These are phyloP conservation scores for Setaria viridis DNA, from an alignment of 202 grass and related monocot species.

Conservation along the genomic window DNA sequence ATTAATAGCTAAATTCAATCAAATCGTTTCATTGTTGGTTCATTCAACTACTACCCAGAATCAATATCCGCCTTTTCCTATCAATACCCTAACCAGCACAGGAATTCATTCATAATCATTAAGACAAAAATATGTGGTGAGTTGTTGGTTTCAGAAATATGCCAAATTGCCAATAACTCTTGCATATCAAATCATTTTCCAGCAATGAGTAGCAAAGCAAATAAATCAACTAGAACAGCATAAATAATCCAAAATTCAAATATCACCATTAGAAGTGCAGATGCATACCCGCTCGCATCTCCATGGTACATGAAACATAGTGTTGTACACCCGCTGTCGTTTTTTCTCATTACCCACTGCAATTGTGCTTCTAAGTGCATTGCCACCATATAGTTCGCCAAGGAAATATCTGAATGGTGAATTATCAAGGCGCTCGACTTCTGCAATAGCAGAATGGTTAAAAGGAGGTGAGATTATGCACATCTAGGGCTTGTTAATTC, in stretches of 20 bases:
- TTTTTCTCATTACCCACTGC: conserved; percentile 96
- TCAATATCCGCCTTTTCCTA: neutral
- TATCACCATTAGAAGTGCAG: conserved; percentile 22
- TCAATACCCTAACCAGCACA: conserved; percentile 30
- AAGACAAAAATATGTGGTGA: conserved; percentile 1
- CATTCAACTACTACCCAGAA: neutral
- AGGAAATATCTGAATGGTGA: conserved; percentile 90
- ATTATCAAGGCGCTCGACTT: conserved; percentile 58
- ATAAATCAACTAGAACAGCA: conserved; percentile 18
- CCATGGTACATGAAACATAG: conserved; percentile 99
- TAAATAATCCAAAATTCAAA: conserved; percentile 9
- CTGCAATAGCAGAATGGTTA: conserved; percentile 50
- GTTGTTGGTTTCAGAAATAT: conserved; percentile 33
- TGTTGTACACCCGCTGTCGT: conserved; percentile 93
- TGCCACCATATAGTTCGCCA: conserved; percentile 87
- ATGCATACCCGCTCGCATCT: conserved; percentile 95
- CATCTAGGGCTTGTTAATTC: neutral
- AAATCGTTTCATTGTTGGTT: neutral
- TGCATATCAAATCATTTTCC: conserved; percentile 16
- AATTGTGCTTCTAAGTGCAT: conserved; percentile 95
- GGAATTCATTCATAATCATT: conserved; percentile 8
- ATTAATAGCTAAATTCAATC: neutral
- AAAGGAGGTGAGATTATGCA: conserved; percentile 27
- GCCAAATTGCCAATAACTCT: conserved; percentile 4
- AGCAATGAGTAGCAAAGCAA: conserved; percentile 32